Base-by-base conservation (phyloP, 495 filamentous ascomycete species). In the Neurospora sp. region DNA sequence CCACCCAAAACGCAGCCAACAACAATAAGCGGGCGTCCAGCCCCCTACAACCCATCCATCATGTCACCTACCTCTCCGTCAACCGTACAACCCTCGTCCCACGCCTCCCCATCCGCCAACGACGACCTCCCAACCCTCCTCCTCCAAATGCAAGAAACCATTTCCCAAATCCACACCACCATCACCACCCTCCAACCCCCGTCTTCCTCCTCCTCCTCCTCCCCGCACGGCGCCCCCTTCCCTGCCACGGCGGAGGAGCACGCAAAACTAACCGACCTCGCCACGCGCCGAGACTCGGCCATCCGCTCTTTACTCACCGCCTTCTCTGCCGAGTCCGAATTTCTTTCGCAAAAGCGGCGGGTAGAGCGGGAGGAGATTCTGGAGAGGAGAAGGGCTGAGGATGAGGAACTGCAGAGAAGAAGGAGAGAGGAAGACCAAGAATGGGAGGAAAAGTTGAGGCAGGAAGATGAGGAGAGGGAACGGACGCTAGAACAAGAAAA, bases 131-230 rank as follows among this genome's bases (percentile, higher is more conserved):
- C 78, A 14, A 70, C 59, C 31, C 78, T 84, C 18, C 75, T 84
- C 23, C 31, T 76, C 41, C 74, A 83, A 72, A 79, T 84, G 79
- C 81, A 83, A 54, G 77, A 81, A 35, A 83, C 77, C 11, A 74
- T 84, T 16, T 77, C 79, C 0, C 70, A 77, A 3, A 82, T 84
- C 59, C 77, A 79, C 59, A 59, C 5, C 27, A 80, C 82, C 9
- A 48, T 84, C 27, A 76, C 73, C 4, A 69, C 71, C 5, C 73
- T 83, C 27, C 74, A 78, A 16, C 27, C 46, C 4, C 46, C n/a
- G 10, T 48, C 11, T 23, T 35, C 54, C 23, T 4, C 54, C 0
- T 3, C 2, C 12, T 2, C 2, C 27, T 27, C 27, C 27, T 27
- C 27, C 27, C 27, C 27, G 27, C 27, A 2, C 27, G 2, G 27